Conservation (phyloP, 768 basidiomycete species). For the Russula earlei region DNA sequence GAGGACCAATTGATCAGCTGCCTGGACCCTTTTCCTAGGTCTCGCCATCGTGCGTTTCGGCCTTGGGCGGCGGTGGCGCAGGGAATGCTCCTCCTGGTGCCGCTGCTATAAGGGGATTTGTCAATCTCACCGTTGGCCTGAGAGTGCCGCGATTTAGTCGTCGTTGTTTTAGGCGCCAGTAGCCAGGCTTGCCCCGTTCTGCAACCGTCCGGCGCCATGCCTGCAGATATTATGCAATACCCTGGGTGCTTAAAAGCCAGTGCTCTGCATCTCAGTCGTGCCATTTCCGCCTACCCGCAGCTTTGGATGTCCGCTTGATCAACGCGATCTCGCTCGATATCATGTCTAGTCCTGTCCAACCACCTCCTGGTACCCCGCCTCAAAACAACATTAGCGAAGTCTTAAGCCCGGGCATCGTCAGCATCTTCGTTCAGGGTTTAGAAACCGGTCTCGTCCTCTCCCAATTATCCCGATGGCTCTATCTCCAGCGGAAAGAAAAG, state of each 20-base stretch:
- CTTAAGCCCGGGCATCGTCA: slow-evolving; percentile 3
- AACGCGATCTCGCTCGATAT: background rate
- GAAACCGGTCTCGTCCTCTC: slow-evolving; percentile 9
- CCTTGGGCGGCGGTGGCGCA: background rate
- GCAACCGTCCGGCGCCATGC: background rate
- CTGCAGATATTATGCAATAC: background rate
- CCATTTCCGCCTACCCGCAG: background rate
- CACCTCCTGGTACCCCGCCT: background rate
- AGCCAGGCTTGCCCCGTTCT: background rate
- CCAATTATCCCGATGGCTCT: slow-evolving; percentile 10
- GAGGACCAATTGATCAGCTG: background rate
- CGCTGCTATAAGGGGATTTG: background rate
- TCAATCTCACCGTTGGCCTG: too few species aligned
- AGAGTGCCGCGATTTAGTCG: background rate
- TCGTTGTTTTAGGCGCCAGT: background rate
- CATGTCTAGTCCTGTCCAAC: background rate
- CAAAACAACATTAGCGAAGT: background rate
- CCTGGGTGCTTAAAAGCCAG: background rate
- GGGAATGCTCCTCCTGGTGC: too few species aligned
- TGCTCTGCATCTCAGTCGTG: background rate
- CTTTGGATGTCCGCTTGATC: background rate
- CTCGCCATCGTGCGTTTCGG: background rate
- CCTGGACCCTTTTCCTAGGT: background rate
- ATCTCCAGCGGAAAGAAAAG: background rate
- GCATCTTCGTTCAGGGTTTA: slow-evolving; percentile 11